Conservation (phyloP, 1,284 basidiomycete genomes). For the Boletellus dicymbophilus region DNA sequence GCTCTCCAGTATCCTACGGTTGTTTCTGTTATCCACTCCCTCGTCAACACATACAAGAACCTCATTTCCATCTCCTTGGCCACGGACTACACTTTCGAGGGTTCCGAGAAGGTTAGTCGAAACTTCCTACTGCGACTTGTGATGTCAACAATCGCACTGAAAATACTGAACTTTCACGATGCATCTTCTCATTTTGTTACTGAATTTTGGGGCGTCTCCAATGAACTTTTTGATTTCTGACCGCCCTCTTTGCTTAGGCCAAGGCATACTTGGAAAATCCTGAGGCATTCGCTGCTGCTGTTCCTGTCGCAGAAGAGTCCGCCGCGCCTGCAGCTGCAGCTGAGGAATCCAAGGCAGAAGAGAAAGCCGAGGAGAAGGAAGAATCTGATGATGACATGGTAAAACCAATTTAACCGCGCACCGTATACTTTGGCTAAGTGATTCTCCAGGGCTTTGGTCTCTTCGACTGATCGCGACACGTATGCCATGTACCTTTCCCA, state of each 20-base stretch:
- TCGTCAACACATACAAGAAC: slow-evolving; percentile 99
- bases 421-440: slow-evolving; percentile 12
- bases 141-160: slow-evolving; percentile 68
- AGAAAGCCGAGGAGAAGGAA: slow-evolving; percentile 52
- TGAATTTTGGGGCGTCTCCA: slow-evolving; percentile 17
- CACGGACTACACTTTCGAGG: slow-evolving; percentile 96
- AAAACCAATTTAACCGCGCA: slow-evolving; percentile 23
- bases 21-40: slow-evolving; percentile 90
- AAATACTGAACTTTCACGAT: slow-evolving; percentile 74
- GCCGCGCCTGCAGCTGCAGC: slow-evolving; percentile 46
- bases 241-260: slow-evolving; percentile 56
- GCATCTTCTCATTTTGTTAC: slow-evolving; percentile 36
- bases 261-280: slow-evolving; percentile 98
- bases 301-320: slow-evolving; percentile 60
- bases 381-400: slow-evolving; percentile 83
- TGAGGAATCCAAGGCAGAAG: slow-evolving; percentile 73
- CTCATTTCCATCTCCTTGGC: slow-evolving; percentile 87
- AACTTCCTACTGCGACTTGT: slow-evolving; percentile 14
- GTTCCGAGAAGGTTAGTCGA: slow-evolving; percentile 81
- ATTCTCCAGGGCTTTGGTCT: slow-evolving; percentile 74
- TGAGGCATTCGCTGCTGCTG: slow-evolving; percentile 87
- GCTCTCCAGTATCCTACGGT: slow-evolving; percentile 97
- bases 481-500: slow-evolving; percentile 14
- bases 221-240: slow-evolving; percentile 29
- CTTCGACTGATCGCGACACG: slow-evolving; percentile 64